Evolutionary conservation across 495 filamentous ascomycete genomes (phyloP).

Genomic region (Peziza echinospora): DNA sequence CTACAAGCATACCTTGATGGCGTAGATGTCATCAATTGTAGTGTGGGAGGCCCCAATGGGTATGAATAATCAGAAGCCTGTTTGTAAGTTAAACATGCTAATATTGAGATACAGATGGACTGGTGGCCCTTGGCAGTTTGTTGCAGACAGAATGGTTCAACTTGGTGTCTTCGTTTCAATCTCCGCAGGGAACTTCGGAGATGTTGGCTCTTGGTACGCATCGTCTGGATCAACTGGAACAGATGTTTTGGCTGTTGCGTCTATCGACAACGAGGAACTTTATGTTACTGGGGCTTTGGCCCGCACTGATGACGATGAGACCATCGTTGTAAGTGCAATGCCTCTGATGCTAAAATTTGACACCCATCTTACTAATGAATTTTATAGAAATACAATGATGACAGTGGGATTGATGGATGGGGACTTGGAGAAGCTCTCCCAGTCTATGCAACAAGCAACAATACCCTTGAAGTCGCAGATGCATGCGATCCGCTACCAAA

Average conservation of each 20-base stretch:
- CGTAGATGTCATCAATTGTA: slow-evolving; percentile 37
- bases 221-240: slow-evolving; percentile 32
- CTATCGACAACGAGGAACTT: slow-evolving; percentile 30
- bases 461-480: slow-evolving; percentile 27
- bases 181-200: slow-evolving; percentile 34
- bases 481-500: slow-evolving; percentile 26
- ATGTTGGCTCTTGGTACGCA: slow-evolving; percentile 30
- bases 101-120: slow-evolving; percentile 25
- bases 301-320: slow-evolving; percentile 18
- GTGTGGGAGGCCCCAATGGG: slow-evolving; percentile 33
- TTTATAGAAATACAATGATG: slow-evolving; percentile 19
- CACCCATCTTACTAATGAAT: neutral
- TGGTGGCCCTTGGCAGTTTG: slow-evolving; percentile 33
- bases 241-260: slow-evolving; percentile 30
- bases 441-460: slow-evolving; percentile 29
- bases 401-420: slow-evolving; percentile 6
- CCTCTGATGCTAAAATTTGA: neutral
- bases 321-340: neutral
- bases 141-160: slow-evolving; percentile 32
- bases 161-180: slow-evolving; percentile 33
- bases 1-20: slow-evolving; percentile 35
- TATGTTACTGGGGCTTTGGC: slow-evolving; percentile 14
- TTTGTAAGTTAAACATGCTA: too few species aligned
- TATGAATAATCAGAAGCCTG: too few species aligned
- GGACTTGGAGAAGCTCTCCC: slow-evolving; percentile 22